A percentile compares a stretch with the other conserved stretches of the same genome.
Conservation (phyloP, 2,329 filamentous ascomycete species). For the Neopestalotiopsis rosae region DNA sequence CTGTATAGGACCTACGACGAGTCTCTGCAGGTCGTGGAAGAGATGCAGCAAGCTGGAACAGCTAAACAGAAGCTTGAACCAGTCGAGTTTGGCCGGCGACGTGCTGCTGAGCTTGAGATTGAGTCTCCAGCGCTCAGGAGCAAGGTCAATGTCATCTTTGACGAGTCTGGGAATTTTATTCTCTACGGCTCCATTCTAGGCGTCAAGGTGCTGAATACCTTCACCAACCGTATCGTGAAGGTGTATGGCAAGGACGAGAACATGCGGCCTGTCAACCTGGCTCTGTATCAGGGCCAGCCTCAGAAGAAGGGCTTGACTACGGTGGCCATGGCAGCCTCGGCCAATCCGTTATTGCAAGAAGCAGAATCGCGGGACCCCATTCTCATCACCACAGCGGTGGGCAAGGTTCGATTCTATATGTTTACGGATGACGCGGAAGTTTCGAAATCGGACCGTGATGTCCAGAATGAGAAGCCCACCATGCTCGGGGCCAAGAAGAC, state of each 20-base stretch:
- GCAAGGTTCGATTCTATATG: conserved; percentile 95
- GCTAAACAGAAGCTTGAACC: conserved; percentile 82
- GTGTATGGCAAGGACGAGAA: conserved; percentile 90
- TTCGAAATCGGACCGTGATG: conserved; percentile 82
- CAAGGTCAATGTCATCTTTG: conserved; percentile 88
- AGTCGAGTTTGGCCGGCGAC: conserved; percentile 87
- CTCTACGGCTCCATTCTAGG: conserved; percentile 92
- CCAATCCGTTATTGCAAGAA: conserved; percentile 90
- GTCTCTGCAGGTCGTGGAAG: conserved; percentile 84
- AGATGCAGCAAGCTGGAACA: conserved; percentile 95
- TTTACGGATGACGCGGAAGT: conserved; percentile 91
- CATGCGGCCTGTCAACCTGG: conserved; percentile 81
- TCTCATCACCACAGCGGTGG: conserved; percentile 80
- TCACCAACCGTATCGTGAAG: conserved; percentile 90
- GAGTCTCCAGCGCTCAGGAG: conserved; percentile 71
- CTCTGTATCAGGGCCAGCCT: conserved; percentile 92
- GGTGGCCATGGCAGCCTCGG: conserved; percentile 94
- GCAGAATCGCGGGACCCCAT: conserved; percentile 91
- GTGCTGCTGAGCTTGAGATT: conserved; percentile 86
- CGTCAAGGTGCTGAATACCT: conserved; percentile 93
- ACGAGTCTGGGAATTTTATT: conserved; percentile 95
- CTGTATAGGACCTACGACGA: conserved; percentile 94
- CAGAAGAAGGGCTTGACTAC: conserved; percentile 94
- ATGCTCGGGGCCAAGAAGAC: conserved; percentile 63
- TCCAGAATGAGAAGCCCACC: conserved; percentile 93